A percentile compares a stretch with the other conserved stretches of the same genome.
These are phyloP conservation scores for Sugiyamaella xylanicola DNA, from an alignment of 1,139 yeast species.

Conservation along the genomic window DNA sequence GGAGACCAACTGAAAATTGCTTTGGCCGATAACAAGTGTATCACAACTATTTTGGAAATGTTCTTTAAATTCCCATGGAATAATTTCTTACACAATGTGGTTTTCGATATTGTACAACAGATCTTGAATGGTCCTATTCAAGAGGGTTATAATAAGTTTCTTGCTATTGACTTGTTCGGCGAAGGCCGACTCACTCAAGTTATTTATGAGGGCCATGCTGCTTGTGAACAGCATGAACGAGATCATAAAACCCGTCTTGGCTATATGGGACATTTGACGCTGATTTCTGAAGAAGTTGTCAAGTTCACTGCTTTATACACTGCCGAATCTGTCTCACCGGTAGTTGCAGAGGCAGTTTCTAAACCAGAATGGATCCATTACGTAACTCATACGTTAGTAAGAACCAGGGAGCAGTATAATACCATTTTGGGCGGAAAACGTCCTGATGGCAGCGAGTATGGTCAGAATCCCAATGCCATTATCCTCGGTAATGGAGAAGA, in stretches of 20 bases:
- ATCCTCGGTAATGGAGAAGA: constrained; percentile 43
- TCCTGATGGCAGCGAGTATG: constrained; percentile 57
- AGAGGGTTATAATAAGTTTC: constrained; percentile 81
- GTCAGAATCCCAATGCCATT: constrained; percentile 43
- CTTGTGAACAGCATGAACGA: constrained; percentile 69
- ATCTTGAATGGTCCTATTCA: constrained; percentile 95
- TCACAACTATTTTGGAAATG: constrained; percentile 75
- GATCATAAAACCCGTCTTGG: constrained; percentile 73
- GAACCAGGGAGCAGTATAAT: constrained; percentile 90
- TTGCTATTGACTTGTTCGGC: constrained; percentile 84
- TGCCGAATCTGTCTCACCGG: constrained; percentile 58
- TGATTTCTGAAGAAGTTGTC: constrained; percentile 96
- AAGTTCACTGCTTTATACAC: constrained; percentile 83
- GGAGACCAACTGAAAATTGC: constrained; percentile 91
- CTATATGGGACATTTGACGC: constrained; percentile 94
- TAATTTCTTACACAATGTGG: constrained; percentile 94
- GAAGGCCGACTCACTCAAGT: constrained; percentile 75
- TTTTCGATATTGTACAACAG: constrained; percentile 96
- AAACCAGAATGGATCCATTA: constrained; percentile 75
- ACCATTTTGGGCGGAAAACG: constrained; percentile 85
- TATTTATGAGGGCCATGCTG: constrained; percentile 79
- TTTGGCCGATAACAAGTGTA: constrained; percentile 76
- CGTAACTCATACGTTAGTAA: constrained; percentile 79
- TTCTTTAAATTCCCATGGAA: constrained; percentile 97
- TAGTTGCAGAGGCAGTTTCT: constrained; percentile 60